Evolutionary conservation across 352 stramenopile genomes (phyloP).

Genomic region (Phytopythium litorale): DNA sequence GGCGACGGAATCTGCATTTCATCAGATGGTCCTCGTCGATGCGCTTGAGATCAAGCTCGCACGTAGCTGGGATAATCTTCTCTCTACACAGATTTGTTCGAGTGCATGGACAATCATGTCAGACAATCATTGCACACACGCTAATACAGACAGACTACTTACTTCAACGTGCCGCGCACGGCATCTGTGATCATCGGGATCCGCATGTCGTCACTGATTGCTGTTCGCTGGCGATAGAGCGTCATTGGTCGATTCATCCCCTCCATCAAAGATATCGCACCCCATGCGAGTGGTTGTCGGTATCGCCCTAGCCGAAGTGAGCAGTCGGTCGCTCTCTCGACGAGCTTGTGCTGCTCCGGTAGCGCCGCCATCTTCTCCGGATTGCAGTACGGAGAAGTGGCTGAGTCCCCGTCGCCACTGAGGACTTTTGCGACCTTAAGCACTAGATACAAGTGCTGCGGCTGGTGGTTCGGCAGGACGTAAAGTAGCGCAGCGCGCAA

Average conservation of each 20-base stretch:
- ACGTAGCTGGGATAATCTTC: constrained; percentile 41
- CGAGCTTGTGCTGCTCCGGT: constrained; percentile 50
- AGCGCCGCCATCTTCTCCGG: constrained; percentile 51
- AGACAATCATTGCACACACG: background rate
- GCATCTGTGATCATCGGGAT: constrained; percentile 48
- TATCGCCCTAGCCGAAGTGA: constrained; percentile 44
- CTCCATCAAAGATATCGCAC: constrained; percentile 40
- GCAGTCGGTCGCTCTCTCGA: constrained; percentile 46
- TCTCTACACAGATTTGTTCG: constrained; percentile 21
- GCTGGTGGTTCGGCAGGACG: constrained; percentile 39
- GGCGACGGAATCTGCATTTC: constrained; percentile 34
- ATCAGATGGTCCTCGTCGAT: constrained; percentile 36
- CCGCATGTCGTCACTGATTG: constrained; percentile 59
- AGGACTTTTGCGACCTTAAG: constrained; percentile 69
- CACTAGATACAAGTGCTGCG: constrained; percentile 52
- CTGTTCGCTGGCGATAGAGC: constrained; percentile 53
- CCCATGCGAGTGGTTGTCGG: constrained; percentile 59
- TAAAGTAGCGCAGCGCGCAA: constrained; percentile 45
- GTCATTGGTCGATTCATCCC: constrained; percentile 44
- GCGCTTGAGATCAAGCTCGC: constrained; percentile 54
- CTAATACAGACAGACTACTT: constrained; percentile 5
- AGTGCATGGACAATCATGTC: background rate
- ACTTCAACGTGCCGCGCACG: constrained; percentile 50
- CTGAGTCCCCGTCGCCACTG: constrained; percentile 45
- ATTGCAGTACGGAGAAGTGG: constrained; percentile 50